Percentiles rank a stretch among this genome's conserved stretches.
Conservation (phyloP, 2,329 filamentous ascomycete genomes). For the Xylariaceae sp. region DNA sequence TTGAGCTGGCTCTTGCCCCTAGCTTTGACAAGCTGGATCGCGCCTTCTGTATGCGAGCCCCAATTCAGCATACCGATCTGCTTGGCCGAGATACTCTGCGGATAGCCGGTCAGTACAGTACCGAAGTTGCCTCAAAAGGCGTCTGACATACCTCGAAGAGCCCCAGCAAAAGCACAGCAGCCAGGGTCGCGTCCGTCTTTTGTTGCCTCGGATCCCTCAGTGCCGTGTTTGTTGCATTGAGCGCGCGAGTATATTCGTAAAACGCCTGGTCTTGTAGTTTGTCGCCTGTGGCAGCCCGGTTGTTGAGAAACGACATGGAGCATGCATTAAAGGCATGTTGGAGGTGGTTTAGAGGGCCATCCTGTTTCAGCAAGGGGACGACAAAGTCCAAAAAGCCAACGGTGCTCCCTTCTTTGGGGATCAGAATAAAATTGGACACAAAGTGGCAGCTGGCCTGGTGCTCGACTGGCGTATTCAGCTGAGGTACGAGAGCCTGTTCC, state of each 20-base stretch:
- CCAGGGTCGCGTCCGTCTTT: constrained; percentile 54
- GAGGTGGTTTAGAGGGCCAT: constrained; percentile 42
- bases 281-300: constrained; percentile 36
- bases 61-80: constrained; percentile 53
- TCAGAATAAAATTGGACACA: constrained; percentile 55
- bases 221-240: constrained; percentile 48
- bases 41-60: constrained; percentile 61
- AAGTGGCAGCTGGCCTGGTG: constrained; percentile 57
- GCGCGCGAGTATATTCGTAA: constrained; percentile 50
- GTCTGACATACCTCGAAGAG: constrained; percentile 50
- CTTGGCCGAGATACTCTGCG: constrained; percentile 48
- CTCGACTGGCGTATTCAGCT: constrained; percentile 45
- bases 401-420: constrained; percentile 45
- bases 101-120: neutral
- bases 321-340: constrained; percentile 56
- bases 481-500: constrained; percentile 26
- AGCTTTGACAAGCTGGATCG: constrained; percentile 56
- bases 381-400: constrained; percentile 58
- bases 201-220: constrained; percentile 46
- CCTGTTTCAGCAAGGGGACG: constrained; percentile 47
- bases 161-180: constrained; percentile 55
- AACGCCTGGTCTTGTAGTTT: constrained; percentile 39
- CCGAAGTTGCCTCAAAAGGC: neutral
- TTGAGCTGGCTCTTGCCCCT: constrained; percentile 52
- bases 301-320: constrained; percentile 52